These are phyloP conservation scores for Metschnikowia corniflorae DNA, from an alignment of 805 yeast species.

Conservation along the genomic window DNA sequence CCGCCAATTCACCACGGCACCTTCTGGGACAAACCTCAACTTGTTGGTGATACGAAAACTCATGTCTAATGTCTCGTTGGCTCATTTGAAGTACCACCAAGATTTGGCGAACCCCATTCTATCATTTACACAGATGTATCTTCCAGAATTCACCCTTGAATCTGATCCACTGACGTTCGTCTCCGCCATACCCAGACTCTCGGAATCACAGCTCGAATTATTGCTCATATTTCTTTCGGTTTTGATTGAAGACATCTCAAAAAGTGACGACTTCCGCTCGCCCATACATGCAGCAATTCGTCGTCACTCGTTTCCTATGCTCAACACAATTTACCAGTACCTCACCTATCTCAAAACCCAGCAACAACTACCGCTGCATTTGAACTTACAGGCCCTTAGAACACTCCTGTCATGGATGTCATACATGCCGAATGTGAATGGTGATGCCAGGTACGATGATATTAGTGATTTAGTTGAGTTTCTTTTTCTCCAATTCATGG, in stretches of 20 bases:
- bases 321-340: conserved; percentile 18
- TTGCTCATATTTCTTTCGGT: conserved; percentile 40
- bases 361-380: conserved; percentile 7
- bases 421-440: conserved; percentile 33
- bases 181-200: conserved; percentile 1
- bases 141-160: conserved; percentile 1
- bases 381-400: conserved; percentile 20
- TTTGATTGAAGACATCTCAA: conserved; percentile 49
- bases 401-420: conserved; percentile 36
- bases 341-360: conserved; percentile 11
- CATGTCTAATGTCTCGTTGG: conserved; percentile 49
- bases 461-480: conserved; percentile 13
- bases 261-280: conserved; percentile 23
- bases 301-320: conserved; percentile 27
- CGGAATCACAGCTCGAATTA: conserved; percentile 3
- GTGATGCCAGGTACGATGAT: conserved; percentile 28
- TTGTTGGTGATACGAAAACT: conserved; percentile 53
- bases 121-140: conserved; percentile 2
- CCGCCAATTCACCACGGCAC: conserved; percentile 3
- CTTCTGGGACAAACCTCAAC: conserved; percentile 1
- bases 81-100: conserved; percentile 39
- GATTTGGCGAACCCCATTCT: conserved; percentile 41
- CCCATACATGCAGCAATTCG: conserved; percentile 39
- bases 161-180: conserved; percentile 1
- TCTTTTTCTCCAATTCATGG: conserved; percentile 17